phyloP scores from a whole-genome alignment of 371 early-diverging fungal species.

The Lichtheimia ornata region DNA sequence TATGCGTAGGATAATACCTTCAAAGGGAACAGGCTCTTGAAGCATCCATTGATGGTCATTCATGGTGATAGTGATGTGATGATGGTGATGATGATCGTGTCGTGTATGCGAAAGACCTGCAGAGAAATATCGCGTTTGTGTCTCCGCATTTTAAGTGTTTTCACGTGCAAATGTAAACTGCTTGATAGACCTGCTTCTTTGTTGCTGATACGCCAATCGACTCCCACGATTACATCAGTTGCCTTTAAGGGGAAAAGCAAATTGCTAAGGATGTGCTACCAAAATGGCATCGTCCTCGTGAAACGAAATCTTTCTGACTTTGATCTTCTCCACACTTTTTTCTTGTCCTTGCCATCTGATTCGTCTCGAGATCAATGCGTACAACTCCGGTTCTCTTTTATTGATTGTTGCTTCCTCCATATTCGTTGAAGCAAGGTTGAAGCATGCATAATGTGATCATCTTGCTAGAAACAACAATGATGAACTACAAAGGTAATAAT shows the following conservation, averaged over 20 bases:
- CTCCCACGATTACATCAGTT: constrained; percentile 10
- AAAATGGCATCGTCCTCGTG: constrained; percentile 14
- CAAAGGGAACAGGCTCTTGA: constrained; percentile 49
- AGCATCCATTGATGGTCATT: constrained; percentile 22
- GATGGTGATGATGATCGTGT: constrained; percentile 11
- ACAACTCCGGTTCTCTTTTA: too few species aligned
- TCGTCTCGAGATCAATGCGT: constrained; percentile 1
- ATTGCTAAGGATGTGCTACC: constrained; percentile 5
- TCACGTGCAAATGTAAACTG: neutral
- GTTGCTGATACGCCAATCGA: constrained; percentile 4
- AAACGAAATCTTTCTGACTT: constrained; percentile 1
- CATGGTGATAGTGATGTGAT: constrained; percentile 1
- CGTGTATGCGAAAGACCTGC: constrained; percentile 10
- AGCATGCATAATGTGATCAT: too few species aligned
- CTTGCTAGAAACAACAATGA: too few species aligned
- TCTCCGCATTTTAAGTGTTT: neutral
- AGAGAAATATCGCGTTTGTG: neutral
- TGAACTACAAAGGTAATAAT: too few species aligned
- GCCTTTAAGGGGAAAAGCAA: constrained; percentile 7
- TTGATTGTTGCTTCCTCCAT: too few species aligned
- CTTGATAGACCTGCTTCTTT: neutral
- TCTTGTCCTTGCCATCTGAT: neutral
- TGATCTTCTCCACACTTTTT: neutral
- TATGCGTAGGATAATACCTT: constrained; percentile 29
- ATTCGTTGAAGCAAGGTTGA: too few species aligned